phyloP scores from a whole-genome alignment of 148 eudicot species.

The Hydrangea macrophylla region DNA sequence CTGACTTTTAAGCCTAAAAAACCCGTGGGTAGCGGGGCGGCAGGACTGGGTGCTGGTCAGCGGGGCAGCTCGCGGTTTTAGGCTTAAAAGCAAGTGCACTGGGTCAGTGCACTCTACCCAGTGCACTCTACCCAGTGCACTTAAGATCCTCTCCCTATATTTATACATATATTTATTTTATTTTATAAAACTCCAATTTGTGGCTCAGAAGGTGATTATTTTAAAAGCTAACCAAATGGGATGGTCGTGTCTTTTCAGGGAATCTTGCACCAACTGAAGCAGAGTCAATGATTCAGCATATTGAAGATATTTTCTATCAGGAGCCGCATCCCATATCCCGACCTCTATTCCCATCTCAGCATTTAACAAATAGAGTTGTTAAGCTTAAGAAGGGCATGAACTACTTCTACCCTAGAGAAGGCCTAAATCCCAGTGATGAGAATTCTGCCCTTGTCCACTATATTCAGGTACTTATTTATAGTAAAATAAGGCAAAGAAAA shows the following conservation, averaged over 20 bases:
- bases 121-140: too few relatives aligned
- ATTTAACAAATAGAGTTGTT: slow-evolving; percentile 76
- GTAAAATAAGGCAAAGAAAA: not conserved
- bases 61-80: too few relatives aligned
- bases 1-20: too few relatives aligned
- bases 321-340: slow-evolving; percentile 54
- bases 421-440: slow-evolving; percentile 88
- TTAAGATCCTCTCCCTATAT: too few relatives aligned
- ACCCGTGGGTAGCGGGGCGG: too few relatives aligned
- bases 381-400: slow-evolving; percentile 63
- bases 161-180: too few relatives aligned
- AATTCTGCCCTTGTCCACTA: slow-evolving; percentile 93
- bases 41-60: too few relatives aligned
- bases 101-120: too few relatives aligned
- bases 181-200: too few relatives aligned
- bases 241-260: slow-evolving; percentile 49
- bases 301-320: slow-evolving; percentile 65
- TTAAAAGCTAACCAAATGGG: too few relatives aligned
- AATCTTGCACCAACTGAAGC: slow-evolving; percentile 79
- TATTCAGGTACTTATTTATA: slow-evolving; percentile 58
- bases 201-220: too few relatives aligned
- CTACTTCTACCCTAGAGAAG: slow-evolving; percentile 63
- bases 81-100: too few relatives aligned
- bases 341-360: slow-evolving; percentile 78
- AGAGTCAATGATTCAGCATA: slow-evolving; percentile 60